Evolutionary conservation across 2,329 filamentous ascomycete genomes (phyloP).

Genomic region (Penicillium sp.): DNA sequence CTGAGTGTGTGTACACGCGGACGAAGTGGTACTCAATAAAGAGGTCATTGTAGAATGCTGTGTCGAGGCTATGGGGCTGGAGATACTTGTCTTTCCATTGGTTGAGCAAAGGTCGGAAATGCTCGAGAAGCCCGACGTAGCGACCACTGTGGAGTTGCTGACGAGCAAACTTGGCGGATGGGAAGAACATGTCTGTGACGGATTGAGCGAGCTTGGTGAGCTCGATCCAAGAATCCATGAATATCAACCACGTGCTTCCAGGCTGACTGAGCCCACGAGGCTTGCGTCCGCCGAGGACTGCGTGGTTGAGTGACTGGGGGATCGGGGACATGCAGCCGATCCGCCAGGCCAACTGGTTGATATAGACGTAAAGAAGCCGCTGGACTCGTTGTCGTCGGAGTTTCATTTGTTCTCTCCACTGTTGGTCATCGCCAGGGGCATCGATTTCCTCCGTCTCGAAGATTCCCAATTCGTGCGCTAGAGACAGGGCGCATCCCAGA

Average conservation of each 20-base stretch:
- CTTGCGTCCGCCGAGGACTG: conserved; percentile 33
- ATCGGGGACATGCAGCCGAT: conserved; percentile 56
- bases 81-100: conserved; percentile 43
- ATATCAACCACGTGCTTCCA: conserved; percentile 52
- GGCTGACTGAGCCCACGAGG: conserved; percentile 40
- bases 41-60: conserved; percentile 50
- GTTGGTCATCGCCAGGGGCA: conserved; percentile 25
- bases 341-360: conserved; percentile 54
- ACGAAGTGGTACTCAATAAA: conserved; percentile 56
- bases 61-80: conserved; percentile 32
- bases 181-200: conserved; percentile 57
- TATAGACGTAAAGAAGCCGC: conserved; percentile 49
- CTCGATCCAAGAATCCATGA: conserved; percentile 56
- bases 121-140: conserved; percentile 52
- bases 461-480: conserved; percentile 57
- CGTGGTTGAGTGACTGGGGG: conserved; percentile 45
- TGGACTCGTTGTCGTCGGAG: conserved; percentile 40
- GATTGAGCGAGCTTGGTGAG: conserved; percentile 52
- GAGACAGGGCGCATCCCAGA: conserved; percentile 55
- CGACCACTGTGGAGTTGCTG: conserved; percentile 48
- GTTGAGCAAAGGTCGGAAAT: conserved; percentile 40
- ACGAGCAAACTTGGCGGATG: conserved; percentile 39
- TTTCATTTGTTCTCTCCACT: conserved; percentile 33
- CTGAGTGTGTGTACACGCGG: conserved; percentile 45
- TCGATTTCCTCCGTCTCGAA: conserved; percentile 45